These are phyloP conservation scores for Aureobasidium sp. DNA, from an alignment of 2,329 filamentous ascomycete species.

Conservation along the genomic window DNA sequence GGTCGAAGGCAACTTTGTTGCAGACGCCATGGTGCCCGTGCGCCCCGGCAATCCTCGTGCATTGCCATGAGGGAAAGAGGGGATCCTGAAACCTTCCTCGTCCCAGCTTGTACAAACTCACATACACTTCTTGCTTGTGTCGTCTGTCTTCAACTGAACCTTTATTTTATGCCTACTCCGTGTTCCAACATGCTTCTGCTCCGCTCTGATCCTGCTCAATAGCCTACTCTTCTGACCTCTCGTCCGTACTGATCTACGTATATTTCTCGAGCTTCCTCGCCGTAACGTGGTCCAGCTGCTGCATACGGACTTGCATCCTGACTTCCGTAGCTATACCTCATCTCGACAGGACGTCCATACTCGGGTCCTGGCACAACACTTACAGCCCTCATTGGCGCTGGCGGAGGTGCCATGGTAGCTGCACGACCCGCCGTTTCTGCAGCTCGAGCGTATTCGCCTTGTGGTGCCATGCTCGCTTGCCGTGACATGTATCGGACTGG, in stretches of 20 bases:
- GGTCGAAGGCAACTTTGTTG: too few relatives aligned
- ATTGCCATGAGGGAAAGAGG: not conserved
- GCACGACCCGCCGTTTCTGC: not conserved
- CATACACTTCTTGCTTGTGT: not conserved
- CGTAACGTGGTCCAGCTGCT: not conserved
- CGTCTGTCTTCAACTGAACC: not conserved
- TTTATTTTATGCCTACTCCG: not conserved
- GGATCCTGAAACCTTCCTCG: not conserved
- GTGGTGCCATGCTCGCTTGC: constrained; percentile 32
- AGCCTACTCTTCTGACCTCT: constrained; percentile 17
- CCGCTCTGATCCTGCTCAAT: not conserved
- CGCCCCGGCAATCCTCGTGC: not conserved
- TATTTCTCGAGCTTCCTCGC: constrained; percentile 18
- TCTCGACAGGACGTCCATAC: constrained; percentile 6
- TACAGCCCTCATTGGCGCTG: constrained; percentile 23
- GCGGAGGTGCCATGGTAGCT: constrained; percentile 10
- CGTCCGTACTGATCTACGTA: constrained; percentile 35
- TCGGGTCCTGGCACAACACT: constrained; percentile 32
- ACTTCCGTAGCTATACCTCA: constrained; percentile 6
- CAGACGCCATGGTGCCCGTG: not conserved
- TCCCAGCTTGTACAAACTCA: not conserved
- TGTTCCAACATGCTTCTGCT: not conserved
- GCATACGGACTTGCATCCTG: not conserved
- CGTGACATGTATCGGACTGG: constrained; percentile 11
- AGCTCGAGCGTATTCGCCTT: constrained; percentile 23